phyloP scores from a whole-genome alignment of 345 rosid species.

The Noccaea caerulescens region DNA sequence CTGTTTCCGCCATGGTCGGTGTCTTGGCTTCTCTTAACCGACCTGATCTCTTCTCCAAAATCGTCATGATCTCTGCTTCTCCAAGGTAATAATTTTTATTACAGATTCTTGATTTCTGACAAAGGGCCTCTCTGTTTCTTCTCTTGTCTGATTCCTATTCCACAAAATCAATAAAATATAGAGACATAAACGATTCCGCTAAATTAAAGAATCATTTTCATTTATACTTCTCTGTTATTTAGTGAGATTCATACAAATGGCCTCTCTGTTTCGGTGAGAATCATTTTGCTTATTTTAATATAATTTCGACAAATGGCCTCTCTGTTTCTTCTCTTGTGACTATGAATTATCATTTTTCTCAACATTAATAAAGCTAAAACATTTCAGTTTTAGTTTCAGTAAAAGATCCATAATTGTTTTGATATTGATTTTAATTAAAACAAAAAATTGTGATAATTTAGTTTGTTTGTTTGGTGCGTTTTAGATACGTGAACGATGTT shows the following conservation, averaged over 20 bases:
- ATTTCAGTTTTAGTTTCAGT: no score
- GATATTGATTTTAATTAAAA: no score
- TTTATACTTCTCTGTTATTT: no score
- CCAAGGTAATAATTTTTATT: conserved; percentile 65
- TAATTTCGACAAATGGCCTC: neutral
- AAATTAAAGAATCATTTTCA: no score
- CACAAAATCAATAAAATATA: no score
- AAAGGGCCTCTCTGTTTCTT: no score
- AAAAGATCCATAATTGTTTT: no score
- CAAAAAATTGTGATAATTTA: neutral
- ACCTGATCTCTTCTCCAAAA: conserved; percentile 77
- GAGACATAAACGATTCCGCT: no score
- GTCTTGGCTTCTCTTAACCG: conserved; percentile 80
- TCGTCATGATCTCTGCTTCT: conserved; percentile 73
- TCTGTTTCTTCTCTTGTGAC: neutral
- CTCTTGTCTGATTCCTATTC: no score
- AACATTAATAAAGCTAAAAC: no score
- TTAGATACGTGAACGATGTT: conserved; percentile 71
- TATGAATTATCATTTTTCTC: no score
- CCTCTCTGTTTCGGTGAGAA: neutral
- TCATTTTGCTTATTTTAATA: neutral
- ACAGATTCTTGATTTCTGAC: no score
- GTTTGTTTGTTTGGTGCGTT: neutral
- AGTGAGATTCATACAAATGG: neutral
- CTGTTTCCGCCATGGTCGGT: conserved; percentile 83